phyloP scores from a whole-genome alignment of 208 protist genomes.

The Acanthamoeba quina region DNA sequence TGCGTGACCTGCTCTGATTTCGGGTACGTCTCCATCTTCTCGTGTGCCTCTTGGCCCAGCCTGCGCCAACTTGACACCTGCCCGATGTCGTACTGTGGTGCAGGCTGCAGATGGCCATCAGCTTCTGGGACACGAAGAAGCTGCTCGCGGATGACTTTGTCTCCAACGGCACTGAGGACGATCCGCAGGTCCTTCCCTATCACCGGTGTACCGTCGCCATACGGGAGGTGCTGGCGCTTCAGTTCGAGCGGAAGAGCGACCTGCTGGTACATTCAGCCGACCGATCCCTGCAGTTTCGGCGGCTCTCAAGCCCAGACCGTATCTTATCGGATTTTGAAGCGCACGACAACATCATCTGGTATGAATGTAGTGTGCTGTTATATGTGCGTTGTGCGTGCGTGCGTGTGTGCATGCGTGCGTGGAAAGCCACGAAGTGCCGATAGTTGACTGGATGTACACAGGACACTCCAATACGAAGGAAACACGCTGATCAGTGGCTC shows the following conservation, averaged over 20 bases:
- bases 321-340: not conserved
- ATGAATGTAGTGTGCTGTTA: not conserved
- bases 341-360: constrained; percentile 4
- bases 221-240: not conserved
- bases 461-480: constrained; percentile 6
- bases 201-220: not conserved
- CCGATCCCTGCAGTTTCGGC: not conserved
- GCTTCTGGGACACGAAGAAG: not conserved
- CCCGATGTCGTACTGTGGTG: not conserved
- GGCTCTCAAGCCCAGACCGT: not conserved
- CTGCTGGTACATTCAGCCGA: not conserved
- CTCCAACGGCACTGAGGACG: not conserved
- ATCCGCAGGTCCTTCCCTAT: not conserved
- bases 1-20: constrained; percentile 53
- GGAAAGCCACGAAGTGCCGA: not conserved
- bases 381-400: not conserved
- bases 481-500: constrained; percentile 21
- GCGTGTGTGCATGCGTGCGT: not conserved
- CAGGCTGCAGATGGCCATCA: not conserved
- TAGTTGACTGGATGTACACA: not conserved
- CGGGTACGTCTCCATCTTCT: not conserved
- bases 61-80: too few relatives aligned
- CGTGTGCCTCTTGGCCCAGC: too few relatives aligned
- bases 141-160: not conserved
- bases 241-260: constrained; percentile 15